A percentile compares a stretch with the other conserved stretches of the same genome.
These are phyloP conservation scores for Annulohypoxylon nitens DNA, from an alignment of 495 filamentous ascomycete genomes.

Conservation along the genomic window DNA sequence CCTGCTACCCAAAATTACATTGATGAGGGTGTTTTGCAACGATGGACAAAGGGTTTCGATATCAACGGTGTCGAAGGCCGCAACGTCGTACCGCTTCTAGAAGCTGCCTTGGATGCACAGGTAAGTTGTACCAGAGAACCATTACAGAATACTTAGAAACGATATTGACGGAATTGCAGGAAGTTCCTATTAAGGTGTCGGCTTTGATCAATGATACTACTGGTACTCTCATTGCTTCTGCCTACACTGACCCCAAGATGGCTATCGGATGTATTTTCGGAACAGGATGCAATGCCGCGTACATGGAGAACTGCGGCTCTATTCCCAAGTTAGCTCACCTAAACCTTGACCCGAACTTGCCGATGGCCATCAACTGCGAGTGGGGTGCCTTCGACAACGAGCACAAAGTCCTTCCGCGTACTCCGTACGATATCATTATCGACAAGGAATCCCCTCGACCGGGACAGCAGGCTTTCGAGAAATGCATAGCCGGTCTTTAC, in stretches of 20 bases:
- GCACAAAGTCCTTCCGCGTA: constrained; percentile 89
- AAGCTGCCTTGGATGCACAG: constrained; percentile 81
- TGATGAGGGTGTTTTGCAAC: constrained; percentile 93
- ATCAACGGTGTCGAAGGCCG: constrained; percentile 95
- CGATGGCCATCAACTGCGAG: constrained; percentile 99
- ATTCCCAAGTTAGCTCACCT: constrained; percentile 95
- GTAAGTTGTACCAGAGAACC: constrained; percentile 61
- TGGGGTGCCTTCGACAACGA: constrained; percentile 99
- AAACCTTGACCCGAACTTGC: constrained; percentile 88
- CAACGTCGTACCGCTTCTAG: constrained; percentile 94
- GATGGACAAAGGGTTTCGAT: constrained; percentile 99
- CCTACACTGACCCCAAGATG: constrained; percentile 91
- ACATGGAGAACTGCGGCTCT: constrained; percentile 93
- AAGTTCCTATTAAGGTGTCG: constrained; percentile 91
- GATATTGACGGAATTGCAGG: constrained; percentile 59
- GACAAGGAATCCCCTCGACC: constrained; percentile 94
- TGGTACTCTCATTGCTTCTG: constrained; percentile 97
- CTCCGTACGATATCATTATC: constrained; percentile 84
- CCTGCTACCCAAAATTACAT: constrained; percentile 97
- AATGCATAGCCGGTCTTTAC: constrained; percentile 97
- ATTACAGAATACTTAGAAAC: constrained; percentile 21
- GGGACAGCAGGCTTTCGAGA: constrained; percentile 96
- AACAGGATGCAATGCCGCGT: constrained; percentile 97
- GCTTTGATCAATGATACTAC: constrained; percentile 98
- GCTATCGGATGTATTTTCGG: constrained; percentile 98